Conservation (phyloP, 345 rosid genomes). For the Gossypioides kirkii region DNA sequence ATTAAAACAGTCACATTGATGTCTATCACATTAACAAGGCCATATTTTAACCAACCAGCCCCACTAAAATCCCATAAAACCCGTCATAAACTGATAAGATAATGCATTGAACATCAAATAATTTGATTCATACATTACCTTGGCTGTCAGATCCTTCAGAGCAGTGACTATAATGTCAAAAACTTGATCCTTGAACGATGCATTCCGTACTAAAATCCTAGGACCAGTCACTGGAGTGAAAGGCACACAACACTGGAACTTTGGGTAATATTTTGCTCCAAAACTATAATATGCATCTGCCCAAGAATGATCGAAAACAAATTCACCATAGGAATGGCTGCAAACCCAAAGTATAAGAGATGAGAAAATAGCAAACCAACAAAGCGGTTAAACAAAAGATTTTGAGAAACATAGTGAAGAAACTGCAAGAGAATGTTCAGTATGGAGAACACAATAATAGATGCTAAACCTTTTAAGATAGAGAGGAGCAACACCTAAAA, state of each 20-base stretch:
- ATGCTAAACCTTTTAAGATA: constrained; percentile 82
- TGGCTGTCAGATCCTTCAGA: constrained; percentile 54
- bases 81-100: not conserved
- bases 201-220: constrained; percentile 64
- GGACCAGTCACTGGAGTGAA: constrained; percentile 97
- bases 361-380: constrained; percentile 18
- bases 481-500: constrained; percentile 87
- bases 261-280: constrained; percentile 88
- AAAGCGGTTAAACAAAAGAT: constrained; percentile 1
- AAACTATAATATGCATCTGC: constrained; percentile 87
- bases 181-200: constrained; percentile 58
- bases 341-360: constrained; percentile 24
- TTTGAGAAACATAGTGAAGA: not conserved
- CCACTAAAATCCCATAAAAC: not conserved
- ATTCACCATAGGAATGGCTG: constrained; percentile 96
- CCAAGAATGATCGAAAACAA: constrained; percentile 95
- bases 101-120: not conserved
- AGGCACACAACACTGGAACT: constrained; percentile 93
- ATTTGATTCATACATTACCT: constrained; percentile 40
- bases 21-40: not conserved
- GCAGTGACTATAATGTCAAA: constrained; percentile 60
- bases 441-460: constrained; percentile 17
- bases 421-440: constrained; percentile 9
- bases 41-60: not conserved
- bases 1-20: not conserved